Evolutionary conservation across 2,329 filamentous ascomycete species (phyloP).

Genomic region (Sarocladiaceae sp.): DNA sequence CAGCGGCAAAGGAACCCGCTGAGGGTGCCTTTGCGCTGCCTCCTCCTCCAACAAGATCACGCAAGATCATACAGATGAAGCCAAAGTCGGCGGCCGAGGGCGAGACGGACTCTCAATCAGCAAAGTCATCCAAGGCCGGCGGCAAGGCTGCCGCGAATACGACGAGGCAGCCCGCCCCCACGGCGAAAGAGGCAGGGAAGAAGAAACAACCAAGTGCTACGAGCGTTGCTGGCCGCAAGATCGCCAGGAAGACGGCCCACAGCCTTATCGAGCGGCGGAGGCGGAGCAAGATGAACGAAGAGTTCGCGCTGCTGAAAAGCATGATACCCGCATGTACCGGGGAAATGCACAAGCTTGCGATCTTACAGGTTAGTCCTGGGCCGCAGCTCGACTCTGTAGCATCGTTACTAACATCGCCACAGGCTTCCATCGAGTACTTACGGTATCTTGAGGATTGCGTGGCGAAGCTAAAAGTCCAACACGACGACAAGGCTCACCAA

Average conservation of each 20-base stretch:
- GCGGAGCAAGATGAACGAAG: slow-evolving; percentile 97
- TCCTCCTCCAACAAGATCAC: slow-evolving; percentile 82
- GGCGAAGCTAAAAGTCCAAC: slow-evolving; percentile 63
- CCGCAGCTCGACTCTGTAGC: too few species aligned
- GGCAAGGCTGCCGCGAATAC: slow-evolving; percentile 15
- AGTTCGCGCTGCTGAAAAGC: slow-evolving; percentile 85
- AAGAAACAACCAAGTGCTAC: slow-evolving; percentile 71
- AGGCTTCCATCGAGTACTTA: slow-evolving; percentile 96
- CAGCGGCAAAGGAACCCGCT: slow-evolving; percentile 30
- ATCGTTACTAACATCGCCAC: background rate
- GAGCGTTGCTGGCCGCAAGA: slow-evolving; percentile 86
- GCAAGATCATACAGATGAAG: slow-evolving; percentile 99
- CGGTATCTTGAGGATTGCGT: slow-evolving; percentile 90
- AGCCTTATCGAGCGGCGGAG: slow-evolving; percentile 86
- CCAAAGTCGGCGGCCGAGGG: slow-evolving; percentile 39
- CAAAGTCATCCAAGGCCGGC: slow-evolving; percentile 15
- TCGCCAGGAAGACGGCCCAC: slow-evolving; percentile 91
- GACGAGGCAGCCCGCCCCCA: slow-evolving; percentile 14
- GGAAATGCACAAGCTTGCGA: slow-evolving; percentile 97
- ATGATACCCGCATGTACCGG: slow-evolving; percentile 96
- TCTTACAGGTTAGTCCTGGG: slow-evolving; percentile 65
- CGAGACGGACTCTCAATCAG: slow-evolving; percentile 10
- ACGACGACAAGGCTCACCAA: slow-evolving; percentile 25
- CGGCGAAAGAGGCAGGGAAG: slow-evolving; percentile 37
- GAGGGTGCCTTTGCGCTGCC: slow-evolving; percentile 62